Evolutionary conservation across 1,284 basidiomycete genomes (phyloP), one percentile per base, ranked within the genome.

Genomic region (Boletellus sp.): DNA sequence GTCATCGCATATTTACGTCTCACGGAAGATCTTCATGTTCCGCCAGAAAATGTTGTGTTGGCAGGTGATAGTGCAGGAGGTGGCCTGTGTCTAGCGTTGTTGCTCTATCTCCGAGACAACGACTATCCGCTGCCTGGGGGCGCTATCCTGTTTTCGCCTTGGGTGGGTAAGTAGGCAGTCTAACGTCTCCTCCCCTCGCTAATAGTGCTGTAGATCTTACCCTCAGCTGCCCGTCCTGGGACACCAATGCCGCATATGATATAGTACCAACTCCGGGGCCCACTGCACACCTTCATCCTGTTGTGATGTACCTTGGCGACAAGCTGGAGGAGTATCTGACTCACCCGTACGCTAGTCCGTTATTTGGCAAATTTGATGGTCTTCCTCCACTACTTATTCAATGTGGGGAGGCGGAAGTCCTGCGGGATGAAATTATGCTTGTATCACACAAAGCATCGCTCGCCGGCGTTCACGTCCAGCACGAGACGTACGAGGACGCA

Each of bases 221-320:
- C 0, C 89, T 96, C 83, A 96, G 93, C 56, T 98, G 95, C 69
- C 92, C 96, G 57, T 95, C 92, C 33, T 98, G 96, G 96, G 93
- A 97, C 48, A 91, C 90, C 49, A 97, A 97, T 68, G 85, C 89
- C 16, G 76, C 76, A 18, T 91, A 79, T 64, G 91, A 93, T 67
- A 84, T 94, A 33, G 83, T 94, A 0, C 89, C 91, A 1, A 77
- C 80, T 48, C 82, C 91, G 46, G 65, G 80, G 43, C 81, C 83
- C 37, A 88, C 85, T 49, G 91, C 93, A 61, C 93, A 95, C 64
- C 80, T 98, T 64, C 93, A 99, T 67, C 96, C 97, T 0, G 89
- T 99, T 45, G 83, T 83, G 18, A 89, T 95, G 58, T 97, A 97
- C 64, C 85, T 99, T 4, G 96, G 96, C 12, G 88, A 91, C 36